Evolutionary conservation across 305 asterid genomes (phyloP), one percentile per base, ranked within the genome.

Genomic region (Fraxinus paxiana): DNA sequence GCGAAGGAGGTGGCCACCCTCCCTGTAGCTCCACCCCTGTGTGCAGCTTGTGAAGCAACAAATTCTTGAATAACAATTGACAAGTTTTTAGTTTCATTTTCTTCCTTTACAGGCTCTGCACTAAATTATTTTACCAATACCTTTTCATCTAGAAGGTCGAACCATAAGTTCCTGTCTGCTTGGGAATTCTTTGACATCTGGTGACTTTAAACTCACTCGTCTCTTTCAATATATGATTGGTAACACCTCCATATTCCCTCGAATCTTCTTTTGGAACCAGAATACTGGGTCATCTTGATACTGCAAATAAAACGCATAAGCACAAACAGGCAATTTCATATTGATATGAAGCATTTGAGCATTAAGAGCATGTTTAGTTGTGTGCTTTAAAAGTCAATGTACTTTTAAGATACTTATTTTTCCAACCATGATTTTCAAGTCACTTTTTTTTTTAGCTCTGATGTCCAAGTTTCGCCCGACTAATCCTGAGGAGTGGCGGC

Each of bases 241-340:
- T 17, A 54, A 17, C 26, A 54, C 65, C 61, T 51, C 22, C 24
- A 17, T 6, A 18, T 18, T 56, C 67, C 67, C 67, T 18, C 4
- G 28, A 56, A 18, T 56, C 12, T 56, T 56, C 28, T 56, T 54
- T 56, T 87, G 89, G 82, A 87, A 88, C 90, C 88, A 87, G 20
- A 90, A 85, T 30, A 80, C 48, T 1, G 61, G 61, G 22, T 51
- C 8, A 51, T 48, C 59, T 48, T 90, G 90, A 77, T 88, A 87
- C 90, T 88, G 89, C 83, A 18, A 17, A 61, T 48, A 48, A 84
- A 38, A 61, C 35, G 79, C n/a, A 70, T 54, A 48, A 76, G 78
- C 65, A 54, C 12, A 54, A 17, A 48, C 65, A 17, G 4, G 26
- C 10, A 18, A 56, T 56, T 56, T 18, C 28, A 56, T 56, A 56